These are phyloP conservation scores for Melastoma candidum DNA, from an alignment of 441 rosid species.

Conservation along the genomic window DNA sequence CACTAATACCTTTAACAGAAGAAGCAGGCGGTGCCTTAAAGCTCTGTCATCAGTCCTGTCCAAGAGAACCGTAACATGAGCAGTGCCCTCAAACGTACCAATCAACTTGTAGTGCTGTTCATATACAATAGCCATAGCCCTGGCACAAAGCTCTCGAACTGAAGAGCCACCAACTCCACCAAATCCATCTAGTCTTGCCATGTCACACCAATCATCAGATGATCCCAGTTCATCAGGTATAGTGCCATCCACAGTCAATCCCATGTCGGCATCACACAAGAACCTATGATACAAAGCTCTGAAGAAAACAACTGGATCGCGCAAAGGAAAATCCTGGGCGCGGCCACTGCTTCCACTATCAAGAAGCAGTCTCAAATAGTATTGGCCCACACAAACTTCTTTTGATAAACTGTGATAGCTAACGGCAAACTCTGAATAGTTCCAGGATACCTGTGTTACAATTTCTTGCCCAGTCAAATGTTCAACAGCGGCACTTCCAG, in stretches of 20 bases:
- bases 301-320: slow-evolving; percentile 95
- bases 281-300: slow-evolving; percentile 99
- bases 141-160: slow-evolving; percentile 99
- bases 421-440: slow-evolving; percentile 91
- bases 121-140: slow-evolving; percentile 99
- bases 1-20: slow-evolving; percentile 72
- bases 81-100: slow-evolving; percentile 96
- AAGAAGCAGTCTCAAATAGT: slow-evolving; percentile 94
- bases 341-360: slow-evolving; percentile 89
- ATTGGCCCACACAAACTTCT: slow-evolving; percentile 99
- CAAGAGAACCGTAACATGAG: slow-evolving; percentile 90
- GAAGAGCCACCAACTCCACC: slow-evolving; percentile 99
- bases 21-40: slow-evolving; percentile 94
- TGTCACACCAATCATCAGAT: slow-evolving; percentile 99
- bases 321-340: slow-evolving; percentile 97
- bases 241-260: slow-evolving; percentile 92
- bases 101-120: slow-evolving; percentile 82
- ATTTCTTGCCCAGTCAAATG: slow-evolving; percentile 58
- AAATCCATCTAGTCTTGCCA: slow-evolving; percentile 98
- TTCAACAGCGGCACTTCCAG: slow-evolving; percentile 53
- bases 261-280: slow-evolving; percentile 97
- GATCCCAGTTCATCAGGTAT: slow-evolving; percentile 95
- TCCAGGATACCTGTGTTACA: slow-evolving; percentile 93
- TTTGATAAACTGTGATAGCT: slow-evolving; percentile 91
- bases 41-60: slow-evolving; percentile 98